Conservation (phyloP, 177 flowering plant species). For the Vitis hybrid region DNA sequence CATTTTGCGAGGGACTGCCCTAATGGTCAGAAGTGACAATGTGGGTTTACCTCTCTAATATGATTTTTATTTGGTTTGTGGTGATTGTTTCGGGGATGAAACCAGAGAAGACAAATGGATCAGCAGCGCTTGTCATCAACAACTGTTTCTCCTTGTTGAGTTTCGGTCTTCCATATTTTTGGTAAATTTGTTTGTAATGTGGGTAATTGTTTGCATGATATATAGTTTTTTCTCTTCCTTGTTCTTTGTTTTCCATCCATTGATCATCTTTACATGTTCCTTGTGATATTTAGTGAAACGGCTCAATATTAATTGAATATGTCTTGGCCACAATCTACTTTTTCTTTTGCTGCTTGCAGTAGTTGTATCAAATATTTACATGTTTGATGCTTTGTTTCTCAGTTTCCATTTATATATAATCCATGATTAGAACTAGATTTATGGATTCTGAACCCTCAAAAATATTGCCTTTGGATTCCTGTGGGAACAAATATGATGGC, state of each 20-base stretch:
- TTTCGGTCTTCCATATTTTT: background rate
- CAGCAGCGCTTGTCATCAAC: background rate
- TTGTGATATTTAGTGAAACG: background rate
- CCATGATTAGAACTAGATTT: background rate
- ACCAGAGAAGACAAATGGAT: background rate
- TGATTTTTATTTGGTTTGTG: background rate
- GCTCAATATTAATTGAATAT: background rate
- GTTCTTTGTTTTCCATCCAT: conserved; percentile 2
- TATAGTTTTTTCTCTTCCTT: background rate
- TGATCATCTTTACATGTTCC: background rate
- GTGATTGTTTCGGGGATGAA: conserved; percentile 4
- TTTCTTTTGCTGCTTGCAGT: background rate
- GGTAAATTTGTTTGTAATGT: conserved; percentile 3
- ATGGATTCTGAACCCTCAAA: background rate
- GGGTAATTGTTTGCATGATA: conserved; percentile 1
- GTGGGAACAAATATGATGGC: background rate
- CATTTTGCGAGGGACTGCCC: conserved; percentile 64
- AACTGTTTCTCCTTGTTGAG: background rate
- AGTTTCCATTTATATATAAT: background rate
- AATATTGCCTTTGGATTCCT: background rate
- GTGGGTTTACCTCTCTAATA: background rate
- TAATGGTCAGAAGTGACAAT: conserved; percentile 18
- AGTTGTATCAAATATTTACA: background rate
- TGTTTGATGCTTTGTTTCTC: background rate
- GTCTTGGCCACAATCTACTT: background rate